Conservation (phyloP, 441 rosid genomes). For the Gossypium schwendimanii region DNA sequence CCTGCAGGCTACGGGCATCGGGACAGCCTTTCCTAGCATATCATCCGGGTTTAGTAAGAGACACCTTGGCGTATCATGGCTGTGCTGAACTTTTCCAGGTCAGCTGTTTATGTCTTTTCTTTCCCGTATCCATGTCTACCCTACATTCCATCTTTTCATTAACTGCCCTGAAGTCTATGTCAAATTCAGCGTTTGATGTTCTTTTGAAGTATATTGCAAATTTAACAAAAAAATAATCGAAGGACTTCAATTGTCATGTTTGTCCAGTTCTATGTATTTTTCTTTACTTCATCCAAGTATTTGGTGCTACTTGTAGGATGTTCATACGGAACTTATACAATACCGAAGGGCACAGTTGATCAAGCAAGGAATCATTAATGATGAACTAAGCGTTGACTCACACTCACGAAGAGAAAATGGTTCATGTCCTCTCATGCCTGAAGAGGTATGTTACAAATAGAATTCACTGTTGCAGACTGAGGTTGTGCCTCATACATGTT, state of each 20-base stretch:
- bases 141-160: not conserved
- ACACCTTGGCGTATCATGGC: conserved; percentile 88
- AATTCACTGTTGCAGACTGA: not conserved
- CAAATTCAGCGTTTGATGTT: not conserved
- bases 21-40: conserved; percentile 83
- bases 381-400: conserved; percentile 55
- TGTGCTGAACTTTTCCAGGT: conserved; percentile 99
- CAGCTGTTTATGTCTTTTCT: conserved; percentile 19
- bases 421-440: conserved; percentile 94
- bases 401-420: conserved; percentile 66
- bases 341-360: conserved; percentile 86
- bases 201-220: not conserved
- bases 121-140: not conserved
- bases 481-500: not conserved
- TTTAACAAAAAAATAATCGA: not conserved
- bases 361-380: conserved; percentile 61
- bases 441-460: conserved; percentile 55
- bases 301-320: conserved; percentile 48
- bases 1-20: conserved; percentile 59
- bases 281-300: conserved; percentile 13
- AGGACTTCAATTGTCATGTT: not conserved
- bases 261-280: conserved; percentile 17
- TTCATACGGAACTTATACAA: conserved; percentile 89
- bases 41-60: conserved; percentile 84
- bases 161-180: not conserved